Conservation (phyloP, 2,329 filamentous ascomycete genomes). For the Teratosphaeria pseudoeucalypti region DNA sequence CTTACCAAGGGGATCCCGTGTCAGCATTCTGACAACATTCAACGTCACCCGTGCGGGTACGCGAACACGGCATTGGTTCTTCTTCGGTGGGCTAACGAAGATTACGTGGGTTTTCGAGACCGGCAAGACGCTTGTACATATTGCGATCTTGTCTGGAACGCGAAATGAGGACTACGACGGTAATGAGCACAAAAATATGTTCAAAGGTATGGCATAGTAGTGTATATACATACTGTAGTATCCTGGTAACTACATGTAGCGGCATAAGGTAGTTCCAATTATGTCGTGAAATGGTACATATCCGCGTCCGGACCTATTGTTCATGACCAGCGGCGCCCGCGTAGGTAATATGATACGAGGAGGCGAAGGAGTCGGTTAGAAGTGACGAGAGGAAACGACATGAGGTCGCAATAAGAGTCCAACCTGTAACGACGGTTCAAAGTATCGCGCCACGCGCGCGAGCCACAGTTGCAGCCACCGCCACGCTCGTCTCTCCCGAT, state of each 20-base stretch:
- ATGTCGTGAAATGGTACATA: too few relatives aligned
- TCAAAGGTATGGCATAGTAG: neutral
- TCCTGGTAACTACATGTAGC: neutral
- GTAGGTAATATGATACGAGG: too few relatives aligned
- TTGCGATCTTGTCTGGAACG: neutral
- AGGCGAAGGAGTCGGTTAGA: too few relatives aligned
- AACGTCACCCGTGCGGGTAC: neutral
- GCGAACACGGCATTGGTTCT: neutral
- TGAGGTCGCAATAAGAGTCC: too few relatives aligned
- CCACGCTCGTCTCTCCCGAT: neutral
- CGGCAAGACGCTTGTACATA: neutral
- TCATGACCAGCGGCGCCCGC: too few relatives aligned
- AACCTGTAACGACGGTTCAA: too few relatives aligned
- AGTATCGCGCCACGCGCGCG: neutral
- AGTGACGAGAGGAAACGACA: too few relatives aligned
- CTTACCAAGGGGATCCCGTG: neutral
- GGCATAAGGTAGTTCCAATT: neutral
- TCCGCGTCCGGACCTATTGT: too few relatives aligned
- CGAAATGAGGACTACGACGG: neutral
- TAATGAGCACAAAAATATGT: neutral
- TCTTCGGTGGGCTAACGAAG: too few relatives aligned
- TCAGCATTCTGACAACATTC: neutral
- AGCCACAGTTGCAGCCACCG: neutral
- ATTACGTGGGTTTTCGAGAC: neutral
- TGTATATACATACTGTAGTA: neutral